A percentile compares a stretch with the other conserved stretches of the same genome.
Evolutionary conservation across 2,329 filamentous ascomycete species (phyloP).

Genomic region (Dothidotthia symphoricarpi): DNA sequence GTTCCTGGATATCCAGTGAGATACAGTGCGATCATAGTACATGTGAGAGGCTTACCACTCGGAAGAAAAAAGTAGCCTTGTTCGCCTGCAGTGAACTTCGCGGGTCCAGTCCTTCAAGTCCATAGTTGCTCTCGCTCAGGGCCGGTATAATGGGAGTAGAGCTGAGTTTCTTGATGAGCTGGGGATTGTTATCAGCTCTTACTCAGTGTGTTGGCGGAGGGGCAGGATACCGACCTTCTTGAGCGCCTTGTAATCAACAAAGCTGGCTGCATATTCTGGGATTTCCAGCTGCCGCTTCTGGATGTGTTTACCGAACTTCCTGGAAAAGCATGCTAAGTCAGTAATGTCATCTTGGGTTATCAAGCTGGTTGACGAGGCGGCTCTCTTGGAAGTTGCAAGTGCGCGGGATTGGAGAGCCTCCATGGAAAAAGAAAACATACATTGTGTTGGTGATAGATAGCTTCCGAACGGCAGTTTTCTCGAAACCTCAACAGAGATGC

Average conservation of each 20-base stretch:
- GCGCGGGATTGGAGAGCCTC: slow-evolving; percentile 32
- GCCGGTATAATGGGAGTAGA: slow-evolving; percentile 81
- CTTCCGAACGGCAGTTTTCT: slow-evolving; percentile 2
- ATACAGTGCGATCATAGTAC: not conserved
- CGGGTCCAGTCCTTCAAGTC: slow-evolving; percentile 61
- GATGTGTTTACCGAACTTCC: slow-evolving; percentile 99
- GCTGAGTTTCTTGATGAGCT: slow-evolving; percentile 98
- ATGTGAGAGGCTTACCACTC: slow-evolving; percentile 63
- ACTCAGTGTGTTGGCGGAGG: slow-evolving; percentile 1
- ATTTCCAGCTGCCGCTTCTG: slow-evolving; percentile 99
- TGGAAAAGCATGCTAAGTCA: slow-evolving; percentile 49
- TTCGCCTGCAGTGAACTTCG: slow-evolving; percentile 91
- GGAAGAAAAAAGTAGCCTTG: slow-evolving; percentile 98
- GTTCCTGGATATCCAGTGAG: slow-evolving; percentile 61
- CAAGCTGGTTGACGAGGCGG: slow-evolving; percentile 36
- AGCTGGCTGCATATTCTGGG: slow-evolving; percentile 97
- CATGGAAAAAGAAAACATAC: slow-evolving; percentile 40
- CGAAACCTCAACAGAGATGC: slow-evolving; percentile 18
- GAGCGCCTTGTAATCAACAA: slow-evolving; percentile 98
- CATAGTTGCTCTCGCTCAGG: slow-evolving; percentile 60
- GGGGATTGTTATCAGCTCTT: slow-evolving; percentile 23
- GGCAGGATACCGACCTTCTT: slow-evolving; percentile 72
- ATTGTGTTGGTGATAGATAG: slow-evolving; percentile 33
- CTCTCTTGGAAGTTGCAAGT: slow-evolving; percentile 33
- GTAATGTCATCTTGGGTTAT: slow-evolving; percentile 39